phyloP scores from a whole-genome alignment of 805 yeast species.

The Tetrapisispora phaffii region DNA sequence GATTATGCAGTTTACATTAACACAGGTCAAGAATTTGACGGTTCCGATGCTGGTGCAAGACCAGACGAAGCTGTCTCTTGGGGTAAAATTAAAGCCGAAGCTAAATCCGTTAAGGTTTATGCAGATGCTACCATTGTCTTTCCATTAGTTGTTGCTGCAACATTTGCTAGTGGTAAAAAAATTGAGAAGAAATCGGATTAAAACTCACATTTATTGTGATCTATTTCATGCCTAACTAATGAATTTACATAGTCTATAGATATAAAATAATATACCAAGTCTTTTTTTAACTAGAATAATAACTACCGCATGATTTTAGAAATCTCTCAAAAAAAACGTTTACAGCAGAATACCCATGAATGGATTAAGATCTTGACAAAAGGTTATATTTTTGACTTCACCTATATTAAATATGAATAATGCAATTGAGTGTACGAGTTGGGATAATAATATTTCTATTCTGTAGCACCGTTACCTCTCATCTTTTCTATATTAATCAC shows the following conservation, averaged over 20 bases:
- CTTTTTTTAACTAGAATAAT: too few species aligned
- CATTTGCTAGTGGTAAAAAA: slow-evolving; percentile 60
- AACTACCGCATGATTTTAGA: background rate
- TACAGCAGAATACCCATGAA: too few species aligned
- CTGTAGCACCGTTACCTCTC: slow-evolving; percentile 41
- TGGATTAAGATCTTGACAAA: background rate
- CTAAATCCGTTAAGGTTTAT: slow-evolving; percentile 81
- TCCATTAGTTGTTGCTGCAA: slow-evolving; percentile 95
- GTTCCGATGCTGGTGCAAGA: slow-evolving; percentile 98
- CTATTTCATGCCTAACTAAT: slow-evolving; percentile 1
- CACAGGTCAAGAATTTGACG: slow-evolving; percentile 98
- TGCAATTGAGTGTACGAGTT: background rate
- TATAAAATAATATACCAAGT: background rate
- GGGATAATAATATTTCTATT: background rate
- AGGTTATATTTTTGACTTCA: background rate
- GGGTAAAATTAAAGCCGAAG: slow-evolving; percentile 97
- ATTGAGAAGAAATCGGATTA: slow-evolving; percentile 3
- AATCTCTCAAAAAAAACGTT: background rate
- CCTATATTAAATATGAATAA: background rate
- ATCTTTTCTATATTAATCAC: slow-evolving; percentile 62
- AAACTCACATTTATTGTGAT: background rate
- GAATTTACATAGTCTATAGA: slow-evolving; percentile 3
- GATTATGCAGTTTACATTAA: slow-evolving; percentile 95
- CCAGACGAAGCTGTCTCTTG: slow-evolving; percentile 98
- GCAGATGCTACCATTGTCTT: slow-evolving; percentile 92